A percentile compares a stretch with the other conserved stretches of the same genome.
Conservation (phyloP, 2,329 filamentous ascomycete genomes). For the Calonectria henricotiae region DNA sequence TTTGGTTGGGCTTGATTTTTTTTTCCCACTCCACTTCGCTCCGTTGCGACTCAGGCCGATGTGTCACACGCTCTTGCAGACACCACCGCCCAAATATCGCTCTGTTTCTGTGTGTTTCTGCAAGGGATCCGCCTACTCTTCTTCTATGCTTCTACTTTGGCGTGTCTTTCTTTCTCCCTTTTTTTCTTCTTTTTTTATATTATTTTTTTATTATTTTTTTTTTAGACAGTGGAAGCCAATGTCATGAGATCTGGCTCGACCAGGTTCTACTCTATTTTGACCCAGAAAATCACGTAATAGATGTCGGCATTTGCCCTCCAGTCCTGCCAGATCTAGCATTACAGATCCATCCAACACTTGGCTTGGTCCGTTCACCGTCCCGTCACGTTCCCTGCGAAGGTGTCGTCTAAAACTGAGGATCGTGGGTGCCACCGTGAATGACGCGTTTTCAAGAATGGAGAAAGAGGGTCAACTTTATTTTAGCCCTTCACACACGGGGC, state of each 20-base stretch:
- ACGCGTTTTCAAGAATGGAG: constrained; percentile 23
- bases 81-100: constrained; percentile 1
- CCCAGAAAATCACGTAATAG: constrained; percentile 36
- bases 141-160: not conserved
- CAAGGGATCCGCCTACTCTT: not conserved
- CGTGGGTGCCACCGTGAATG: constrained; percentile 17
- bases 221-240: not conserved
- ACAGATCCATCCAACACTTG: constrained; percentile 31
- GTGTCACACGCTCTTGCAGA: constrained; percentile 14
- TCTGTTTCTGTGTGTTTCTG: constrained; percentile 20
- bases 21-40: constrained; percentile 18
- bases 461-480: not conserved
- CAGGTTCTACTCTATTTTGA: constrained; percentile 27
- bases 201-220: too few species aligned
- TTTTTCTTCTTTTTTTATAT: too few species aligned
- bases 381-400: constrained; percentile 33
- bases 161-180: not conserved
- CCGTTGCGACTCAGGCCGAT: constrained; percentile 24
- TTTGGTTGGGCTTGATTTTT: constrained; percentile 33
- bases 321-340: constrained; percentile 23
- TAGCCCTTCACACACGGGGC: not conserved
- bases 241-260: not conserved
- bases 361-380: constrained; percentile 45
- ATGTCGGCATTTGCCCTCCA: not conserved
- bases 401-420: constrained; percentile 41